These are phyloP conservation scores for Cenchrus americanus DNA, from an alignment of 176 grass and related monocot genomes.

Conservation along the genomic window DNA sequence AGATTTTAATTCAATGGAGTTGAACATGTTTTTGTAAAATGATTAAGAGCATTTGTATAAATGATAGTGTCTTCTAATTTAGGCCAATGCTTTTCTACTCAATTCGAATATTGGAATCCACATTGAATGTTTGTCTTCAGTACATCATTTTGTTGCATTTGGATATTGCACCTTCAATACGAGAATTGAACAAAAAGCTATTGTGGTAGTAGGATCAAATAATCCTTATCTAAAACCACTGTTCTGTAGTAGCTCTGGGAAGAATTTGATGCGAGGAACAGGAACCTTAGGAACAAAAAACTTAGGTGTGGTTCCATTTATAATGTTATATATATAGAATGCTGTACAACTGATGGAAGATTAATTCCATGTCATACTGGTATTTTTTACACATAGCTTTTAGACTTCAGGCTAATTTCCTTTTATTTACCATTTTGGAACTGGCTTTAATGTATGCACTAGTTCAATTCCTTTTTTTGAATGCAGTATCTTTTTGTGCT, in stretches of 20 bases:
- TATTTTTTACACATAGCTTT: not conserved
- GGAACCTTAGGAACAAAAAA: not conserved
- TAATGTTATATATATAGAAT: not conserved
- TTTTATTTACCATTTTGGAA: not conserved
- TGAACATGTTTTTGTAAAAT: too few relatives aligned
- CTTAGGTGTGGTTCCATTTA: conserved; percentile 1
- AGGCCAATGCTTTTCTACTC: not conserved
- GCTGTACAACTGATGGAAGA: not conserved
- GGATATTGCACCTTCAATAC: not conserved
- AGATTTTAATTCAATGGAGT: too few relatives aligned
- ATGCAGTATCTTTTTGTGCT: conserved; percentile 25
- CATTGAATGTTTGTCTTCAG: not conserved
- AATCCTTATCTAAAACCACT: not conserved
- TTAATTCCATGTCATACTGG: too few relatives aligned
- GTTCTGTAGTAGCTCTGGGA: not conserved
- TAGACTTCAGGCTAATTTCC: conserved; percentile 6
- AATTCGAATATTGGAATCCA: not conserved
- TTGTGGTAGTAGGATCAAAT: not conserved
- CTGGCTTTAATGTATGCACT: conserved; percentile 1
- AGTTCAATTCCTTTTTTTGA: not conserved
- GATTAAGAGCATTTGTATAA: not conserved
- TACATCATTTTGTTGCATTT: not conserved
- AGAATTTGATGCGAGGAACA: not conserved
- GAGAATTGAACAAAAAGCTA: not conserved
- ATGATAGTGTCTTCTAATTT: not conserved